phyloP scores from a whole-genome alignment of 2,329 filamentous ascomycete genomes.

The Aureobasidium sp. region DNA sequence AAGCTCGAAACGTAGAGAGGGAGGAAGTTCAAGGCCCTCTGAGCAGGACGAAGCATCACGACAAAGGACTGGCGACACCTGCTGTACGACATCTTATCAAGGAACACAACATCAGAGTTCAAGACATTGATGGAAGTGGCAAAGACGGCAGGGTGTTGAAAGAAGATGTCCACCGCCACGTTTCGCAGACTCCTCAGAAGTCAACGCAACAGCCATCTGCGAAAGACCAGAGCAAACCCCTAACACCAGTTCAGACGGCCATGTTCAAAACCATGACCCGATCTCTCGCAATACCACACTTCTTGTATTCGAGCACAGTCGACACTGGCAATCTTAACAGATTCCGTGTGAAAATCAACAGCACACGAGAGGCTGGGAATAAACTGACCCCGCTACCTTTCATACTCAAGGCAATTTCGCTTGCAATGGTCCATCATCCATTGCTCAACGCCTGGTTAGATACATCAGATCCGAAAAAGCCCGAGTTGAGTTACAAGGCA shows the following conservation, averaged over 20 bases:
- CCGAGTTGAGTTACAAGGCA: conserved; percentile 65
- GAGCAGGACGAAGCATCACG: conserved; percentile 6
- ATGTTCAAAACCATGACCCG: conserved; percentile 99
- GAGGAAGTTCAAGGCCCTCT: conserved; percentile 7
- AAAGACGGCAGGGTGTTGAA: conserved; percentile 87
- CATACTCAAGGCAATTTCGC: conserved; percentile 88
- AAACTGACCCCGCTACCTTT: conserved; percentile 90
- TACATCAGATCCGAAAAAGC: conserved; percentile 51
- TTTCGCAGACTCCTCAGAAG: conserved; percentile 18
- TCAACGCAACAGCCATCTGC: conserved; percentile 25
- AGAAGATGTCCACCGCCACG: conserved; percentile 64
- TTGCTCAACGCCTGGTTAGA: conserved; percentile 84
- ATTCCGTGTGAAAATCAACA: conserved; percentile 68
- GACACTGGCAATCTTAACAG: conserved; percentile 67
- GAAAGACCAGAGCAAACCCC: conserved; percentile 56
- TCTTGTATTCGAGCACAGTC: conserved; percentile 86
- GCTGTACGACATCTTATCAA: conserved; percentile 85
- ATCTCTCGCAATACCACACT: conserved; percentile 85
- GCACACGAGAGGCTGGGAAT: conserved; percentile 29
- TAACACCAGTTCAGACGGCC: conserved; percentile 73
- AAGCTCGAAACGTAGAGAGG: background rate
- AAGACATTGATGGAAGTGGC: conserved; percentile 72
- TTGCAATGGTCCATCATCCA: conserved; percentile 73
- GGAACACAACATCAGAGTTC: conserved; percentile 67
- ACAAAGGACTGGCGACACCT: conserved; percentile 65